These are phyloP conservation scores for Mucor velutinosus DNA, from an alignment of 371 early-diverging fungal genomes.

Conservation along the genomic window DNA sequence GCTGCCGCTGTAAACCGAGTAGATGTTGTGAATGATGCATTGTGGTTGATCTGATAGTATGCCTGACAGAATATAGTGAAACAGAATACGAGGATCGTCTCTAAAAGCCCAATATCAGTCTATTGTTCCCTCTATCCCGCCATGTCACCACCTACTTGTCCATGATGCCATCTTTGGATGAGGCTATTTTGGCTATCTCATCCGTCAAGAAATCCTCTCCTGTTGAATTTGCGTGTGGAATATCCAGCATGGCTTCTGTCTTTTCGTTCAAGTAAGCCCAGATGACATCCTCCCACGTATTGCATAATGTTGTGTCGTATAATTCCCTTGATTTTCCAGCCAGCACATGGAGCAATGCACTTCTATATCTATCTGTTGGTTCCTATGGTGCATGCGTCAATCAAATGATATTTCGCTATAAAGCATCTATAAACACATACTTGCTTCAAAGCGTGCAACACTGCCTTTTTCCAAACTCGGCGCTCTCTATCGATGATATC, in stretches of 20 bases:
- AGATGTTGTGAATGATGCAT: conserved; percentile 3
- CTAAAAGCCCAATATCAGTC: not conserved
- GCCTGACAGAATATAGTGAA: conserved; percentile 19
- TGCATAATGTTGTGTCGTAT: conserved; percentile 13
- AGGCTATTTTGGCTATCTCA: not conserved
- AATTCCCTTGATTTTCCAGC: conserved; percentile 4
- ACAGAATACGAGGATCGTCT: conserved; percentile 18
- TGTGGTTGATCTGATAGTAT: conserved; percentile 8
- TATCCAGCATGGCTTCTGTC: conserved; percentile 14
- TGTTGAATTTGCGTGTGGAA: not conserved
- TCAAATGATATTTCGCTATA: not conserved
- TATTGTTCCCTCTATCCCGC: not conserved
- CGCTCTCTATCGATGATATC: not conserved
- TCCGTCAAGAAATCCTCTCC: not conserved
- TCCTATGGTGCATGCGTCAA: conserved; percentile 1
- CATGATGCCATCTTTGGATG: conserved; percentile 17
- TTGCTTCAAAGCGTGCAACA: conserved; percentile 2
- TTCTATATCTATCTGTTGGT: not conserved
- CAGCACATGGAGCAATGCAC: not conserved
- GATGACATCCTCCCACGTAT: conserved; percentile 41
- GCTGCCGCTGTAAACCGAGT: not conserved
- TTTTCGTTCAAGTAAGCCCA: conserved; percentile 36
- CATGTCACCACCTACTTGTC: not conserved
- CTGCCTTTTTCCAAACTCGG: conserved; percentile 3
- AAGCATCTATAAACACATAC: not conserved